Conservation (phyloP, 345 rosid species). For the Orychophragmus violaceus region DNA sequence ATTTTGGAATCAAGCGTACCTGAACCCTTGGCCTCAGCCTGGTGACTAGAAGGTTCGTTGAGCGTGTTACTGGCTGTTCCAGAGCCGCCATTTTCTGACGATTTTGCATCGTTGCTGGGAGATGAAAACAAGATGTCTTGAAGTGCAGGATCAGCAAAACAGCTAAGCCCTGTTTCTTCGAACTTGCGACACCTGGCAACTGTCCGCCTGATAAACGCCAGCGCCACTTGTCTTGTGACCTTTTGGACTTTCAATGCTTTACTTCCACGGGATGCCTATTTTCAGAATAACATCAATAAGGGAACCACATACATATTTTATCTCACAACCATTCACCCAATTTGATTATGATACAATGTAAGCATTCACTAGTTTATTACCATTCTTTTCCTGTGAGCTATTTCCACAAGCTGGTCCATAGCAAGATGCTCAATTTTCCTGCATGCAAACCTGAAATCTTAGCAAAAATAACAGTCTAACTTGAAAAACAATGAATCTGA, state of each 20-base stretch:
- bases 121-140: conserved; percentile 66
- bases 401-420: conserved; percentile 80
- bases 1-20: conserved; percentile 37
- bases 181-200: conserved; percentile 64
- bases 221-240: conserved; percentile 71
- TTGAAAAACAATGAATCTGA: not conserved
- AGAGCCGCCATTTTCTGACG: conserved; percentile 83
- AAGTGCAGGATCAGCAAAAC: conserved; percentile 69
- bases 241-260: conserved; percentile 62
- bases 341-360: not conserved
- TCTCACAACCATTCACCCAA: not conserved
- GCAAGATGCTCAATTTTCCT: conserved; percentile 72
- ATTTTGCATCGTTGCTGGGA: conserved; percentile 69
- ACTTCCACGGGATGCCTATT: conserved; percentile 73
- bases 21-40: conserved; percentile 72
- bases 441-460: conserved; percentile 30
- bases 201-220: conserved; percentile 67
- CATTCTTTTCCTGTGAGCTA: conserved; percentile 76
- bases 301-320: conserved; percentile 3
- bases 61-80: conserved; percentile 90
- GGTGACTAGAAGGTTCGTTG: conserved; percentile 65
- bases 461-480: conserved; percentile 14
- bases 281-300: conserved; percentile 1
- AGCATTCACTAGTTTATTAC: conserved; percentile 32
- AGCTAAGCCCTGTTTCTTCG: conserved; percentile 73